Conservation (phyloP, 139 green algal species). For the Astrephomene gubernaculifera region DNA sequence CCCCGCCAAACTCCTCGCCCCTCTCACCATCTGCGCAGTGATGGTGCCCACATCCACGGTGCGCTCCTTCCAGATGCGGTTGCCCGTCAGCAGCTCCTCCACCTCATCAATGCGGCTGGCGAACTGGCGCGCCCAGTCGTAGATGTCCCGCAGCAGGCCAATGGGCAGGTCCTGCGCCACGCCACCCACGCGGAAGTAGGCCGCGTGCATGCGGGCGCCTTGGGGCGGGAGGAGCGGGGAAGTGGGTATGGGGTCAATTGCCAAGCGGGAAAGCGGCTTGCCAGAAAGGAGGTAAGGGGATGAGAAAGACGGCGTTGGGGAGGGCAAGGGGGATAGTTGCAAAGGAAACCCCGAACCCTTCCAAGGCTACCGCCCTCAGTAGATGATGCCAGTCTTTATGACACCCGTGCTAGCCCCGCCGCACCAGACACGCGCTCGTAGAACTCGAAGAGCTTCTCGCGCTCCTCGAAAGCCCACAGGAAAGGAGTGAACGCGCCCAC, state of each 20-base stretch:
- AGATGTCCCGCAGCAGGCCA: constrained; percentile 87
- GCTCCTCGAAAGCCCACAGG: constrained; percentile 90
- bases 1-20: not conserved
- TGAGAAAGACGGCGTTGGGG: too few relatives aligned
- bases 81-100: constrained; percentile 89
- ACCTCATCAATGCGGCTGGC: constrained; percentile 88
- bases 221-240: too few relatives aligned
- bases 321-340: too few relatives aligned
- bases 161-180: constrained; percentile 83
- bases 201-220: constrained; percentile 69
- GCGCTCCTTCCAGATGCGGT: constrained; percentile 93
- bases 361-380: too few relatives aligned
- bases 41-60: constrained; percentile 89
- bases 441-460: constrained; percentile 92
- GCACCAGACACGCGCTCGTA: constrained; percentile 80
- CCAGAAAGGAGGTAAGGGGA: too few relatives aligned
- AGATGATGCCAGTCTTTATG: too few relatives aligned
- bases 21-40: constrained; percentile 75
- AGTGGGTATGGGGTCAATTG: too few relatives aligned
- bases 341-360: too few relatives aligned
- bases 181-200: constrained; percentile 81
- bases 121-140: constrained; percentile 86
- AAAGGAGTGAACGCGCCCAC: constrained; percentile 88
- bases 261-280: too few relatives aligned
- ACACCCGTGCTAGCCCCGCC: too few relatives aligned